A percentile compares a stretch with the other conserved stretches of the same genome.
phyloP scores from a whole-genome alignment of 306 rosid genomes.

The Vachellia pachyceras region DNA sequence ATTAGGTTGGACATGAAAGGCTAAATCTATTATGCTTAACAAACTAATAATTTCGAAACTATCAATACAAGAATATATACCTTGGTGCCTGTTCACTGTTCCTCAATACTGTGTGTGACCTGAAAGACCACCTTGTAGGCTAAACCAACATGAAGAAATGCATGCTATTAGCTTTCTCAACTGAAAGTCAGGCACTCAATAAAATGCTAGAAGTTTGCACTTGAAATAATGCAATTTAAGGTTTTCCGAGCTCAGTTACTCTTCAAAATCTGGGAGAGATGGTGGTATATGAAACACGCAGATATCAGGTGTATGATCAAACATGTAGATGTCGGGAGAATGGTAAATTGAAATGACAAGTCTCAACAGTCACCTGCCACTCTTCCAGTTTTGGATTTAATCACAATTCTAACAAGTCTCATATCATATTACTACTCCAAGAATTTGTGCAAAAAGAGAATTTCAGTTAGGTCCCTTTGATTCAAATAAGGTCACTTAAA shows the following conservation, averaged over 20 bases:
- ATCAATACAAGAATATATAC: constrained; percentile 48
- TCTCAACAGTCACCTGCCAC: constrained; percentile 30
- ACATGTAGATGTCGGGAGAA: neutral
- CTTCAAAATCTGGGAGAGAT: neutral
- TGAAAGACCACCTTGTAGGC: constrained; percentile 94
- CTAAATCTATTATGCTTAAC: neutral
- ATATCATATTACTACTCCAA: constrained; percentile 1
- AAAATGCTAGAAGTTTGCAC: constrained; percentile 21
- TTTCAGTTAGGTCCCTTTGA: neutral
- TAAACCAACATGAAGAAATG: constrained; percentile 45
- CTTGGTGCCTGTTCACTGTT: constrained; percentile 91
- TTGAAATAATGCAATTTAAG: neutral
- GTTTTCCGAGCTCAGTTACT: constrained; percentile 13
- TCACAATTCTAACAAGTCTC: constrained; percentile 21
- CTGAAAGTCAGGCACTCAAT: constrained; percentile 24
- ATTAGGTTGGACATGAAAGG: neutral
- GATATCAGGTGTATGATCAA: neutral
- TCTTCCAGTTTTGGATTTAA: constrained; percentile 29
- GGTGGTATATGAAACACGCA: constrained; percentile 12
- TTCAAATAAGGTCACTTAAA: neutral
- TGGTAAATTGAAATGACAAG: constrained; percentile 4
- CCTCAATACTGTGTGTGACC: constrained; percentile 88
- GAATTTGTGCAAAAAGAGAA: neutral
- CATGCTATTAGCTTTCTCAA: constrained; percentile 28
- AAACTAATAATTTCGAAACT: constrained; percentile 7